Evolutionary conservation across 257 asterid species (phyloP).

Genomic region (Leptodermis oblonga): DNA sequence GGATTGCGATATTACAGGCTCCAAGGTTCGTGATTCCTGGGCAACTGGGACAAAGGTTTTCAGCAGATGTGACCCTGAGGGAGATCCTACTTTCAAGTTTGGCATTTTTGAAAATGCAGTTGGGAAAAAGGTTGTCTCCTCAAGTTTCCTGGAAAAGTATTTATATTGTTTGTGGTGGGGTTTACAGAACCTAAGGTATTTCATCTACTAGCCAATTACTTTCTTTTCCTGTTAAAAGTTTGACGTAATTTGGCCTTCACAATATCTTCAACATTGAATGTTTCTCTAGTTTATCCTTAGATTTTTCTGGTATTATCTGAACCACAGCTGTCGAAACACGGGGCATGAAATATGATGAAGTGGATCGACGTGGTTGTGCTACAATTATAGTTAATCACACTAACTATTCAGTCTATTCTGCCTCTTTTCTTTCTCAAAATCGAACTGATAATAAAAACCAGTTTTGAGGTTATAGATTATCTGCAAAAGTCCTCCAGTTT

Average conservation of each 20-base stretch:
- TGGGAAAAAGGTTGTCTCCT: conserved; percentile 64
- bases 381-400: background rate
- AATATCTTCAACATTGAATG: background rate
- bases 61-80: conserved; percentile 59
- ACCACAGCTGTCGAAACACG: background rate
- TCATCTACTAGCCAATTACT: background rate
- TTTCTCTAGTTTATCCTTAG: background rate
- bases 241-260: background rate
- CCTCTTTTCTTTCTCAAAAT: background rate
- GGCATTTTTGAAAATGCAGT: conserved; percentile 86
- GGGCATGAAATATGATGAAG: background rate
- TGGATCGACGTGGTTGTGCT: background rate
- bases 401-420: background rate
- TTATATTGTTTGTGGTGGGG: conserved; percentile 99
- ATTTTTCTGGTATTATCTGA: background rate
- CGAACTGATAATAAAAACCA: background rate
- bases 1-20: conserved; percentile 40
- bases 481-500: background rate
- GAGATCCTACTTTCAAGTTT: conserved; percentile 49
- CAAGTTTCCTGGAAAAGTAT: conserved; percentile 70
- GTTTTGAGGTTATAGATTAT: background rate
- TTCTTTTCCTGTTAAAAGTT: background rate
- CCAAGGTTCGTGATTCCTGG: conserved; percentile 44
- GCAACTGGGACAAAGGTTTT: conserved; percentile 56
- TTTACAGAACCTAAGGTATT: conserved; percentile 83